A percentile compares a stretch with the other conserved stretches of the same genome.
Conservation (phyloP, 2,329 filamentous ascomycete species). For the Ramularia collo-cygni region DNA sequence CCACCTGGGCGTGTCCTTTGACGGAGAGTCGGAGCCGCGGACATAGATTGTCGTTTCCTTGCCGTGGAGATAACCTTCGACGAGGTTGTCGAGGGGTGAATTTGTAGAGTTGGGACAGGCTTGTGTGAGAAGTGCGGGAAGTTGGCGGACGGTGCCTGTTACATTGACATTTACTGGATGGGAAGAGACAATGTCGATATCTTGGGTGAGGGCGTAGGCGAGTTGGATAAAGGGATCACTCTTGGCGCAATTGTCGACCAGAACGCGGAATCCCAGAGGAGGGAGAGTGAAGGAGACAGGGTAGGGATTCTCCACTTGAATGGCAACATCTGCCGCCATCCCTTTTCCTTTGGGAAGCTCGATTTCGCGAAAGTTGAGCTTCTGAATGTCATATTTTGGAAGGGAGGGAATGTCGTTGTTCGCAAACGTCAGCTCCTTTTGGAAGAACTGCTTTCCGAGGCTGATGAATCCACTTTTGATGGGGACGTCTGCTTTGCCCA, state of each 20-base stretch:
- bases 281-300: conserved; percentile 72
- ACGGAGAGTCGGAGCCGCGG: conserved; percentile 63
- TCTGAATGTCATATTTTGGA: conserved; percentile 75
- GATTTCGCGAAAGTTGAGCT: conserved; percentile 71
- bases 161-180: conserved; percentile 62
- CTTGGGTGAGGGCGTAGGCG: conserved; percentile 64
- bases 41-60: conserved; percentile 74
- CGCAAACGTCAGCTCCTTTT: conserved; percentile 71
- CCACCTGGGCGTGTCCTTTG: conserved; percentile 69
- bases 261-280: conserved; percentile 72
- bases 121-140: conserved; percentile 66
- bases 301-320: conserved; percentile 68
- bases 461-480: conserved; percentile 74
- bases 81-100: conserved; percentile 76
- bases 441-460: conserved; percentile 69
- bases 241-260: conserved; percentile 72
- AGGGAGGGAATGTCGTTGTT: conserved; percentile 63
- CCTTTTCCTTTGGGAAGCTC: conserved; percentile 50
- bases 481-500: conserved; percentile 64
- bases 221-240: conserved; percentile 69
- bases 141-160: conserved; percentile 61
- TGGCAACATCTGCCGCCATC: conserved; percentile 72
- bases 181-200: conserved; percentile 61
- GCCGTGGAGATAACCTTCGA: conserved; percentile 76
- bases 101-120: conserved; percentile 68